Percentiles rank a stretch among this genome's conserved stretches.
phyloP scores from a whole-genome alignment of 2,329 filamentous ascomycete species.

The Pleomassaria siparia region DNA sequence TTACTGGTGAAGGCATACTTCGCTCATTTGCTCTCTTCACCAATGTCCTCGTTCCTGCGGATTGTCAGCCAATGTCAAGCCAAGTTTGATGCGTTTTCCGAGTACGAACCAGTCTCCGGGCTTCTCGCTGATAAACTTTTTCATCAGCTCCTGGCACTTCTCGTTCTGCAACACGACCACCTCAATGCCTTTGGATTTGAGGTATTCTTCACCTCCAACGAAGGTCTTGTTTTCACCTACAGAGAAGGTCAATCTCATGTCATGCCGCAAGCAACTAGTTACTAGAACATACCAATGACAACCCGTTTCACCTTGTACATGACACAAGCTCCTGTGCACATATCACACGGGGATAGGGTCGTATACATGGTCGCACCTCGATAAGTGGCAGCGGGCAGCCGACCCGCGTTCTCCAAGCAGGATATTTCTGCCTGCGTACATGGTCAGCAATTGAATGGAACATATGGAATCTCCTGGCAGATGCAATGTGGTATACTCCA shows the following conservation, averaged over 20 bases:
- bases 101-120: constrained; percentile 67
- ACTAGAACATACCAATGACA: constrained; percentile 59
- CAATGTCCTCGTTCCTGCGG: constrained; percentile 38
- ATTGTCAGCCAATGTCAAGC: background rate
- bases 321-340: constrained; percentile 78
- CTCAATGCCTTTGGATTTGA: constrained; percentile 68
- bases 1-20: background rate
- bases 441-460: too few species aligned
- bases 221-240: constrained; percentile 70
- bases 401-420: constrained; percentile 72
- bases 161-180: constrained; percentile 69
- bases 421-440: constrained; percentile 68
- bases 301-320: constrained; percentile 74
- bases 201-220: constrained; percentile 70
- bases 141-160: constrained; percentile 70
- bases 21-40: constrained; percentile 24
- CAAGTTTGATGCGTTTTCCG: background rate
- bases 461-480: too few species aligned
- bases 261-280: background rate
- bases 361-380: constrained; percentile 80
- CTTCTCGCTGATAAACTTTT: constrained; percentile 70
- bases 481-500: too few species aligned
- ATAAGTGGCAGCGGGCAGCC: constrained; percentile 69
- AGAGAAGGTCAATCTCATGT: background rate
- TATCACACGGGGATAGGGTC: constrained; percentile 76